Base-by-base conservation (phyloP, 306 rosid species). In the Inga oerstediana region DNA sequence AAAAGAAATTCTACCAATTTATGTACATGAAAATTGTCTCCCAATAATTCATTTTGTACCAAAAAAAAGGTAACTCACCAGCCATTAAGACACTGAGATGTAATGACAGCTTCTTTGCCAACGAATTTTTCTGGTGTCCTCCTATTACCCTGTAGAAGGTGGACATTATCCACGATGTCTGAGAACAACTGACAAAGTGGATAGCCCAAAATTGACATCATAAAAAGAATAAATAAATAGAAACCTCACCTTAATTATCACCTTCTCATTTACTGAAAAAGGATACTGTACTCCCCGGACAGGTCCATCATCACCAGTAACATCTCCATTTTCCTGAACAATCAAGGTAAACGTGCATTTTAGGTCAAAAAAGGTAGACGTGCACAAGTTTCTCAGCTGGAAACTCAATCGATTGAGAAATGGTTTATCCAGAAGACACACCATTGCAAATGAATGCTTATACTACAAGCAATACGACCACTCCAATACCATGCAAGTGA, bases 61-160 rank as follows among this genome's bases (percentile, higher is more conserved):
- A 34, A 82, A 69, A 72, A 10, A 69, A 66, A 4, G 75, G 75
- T 75, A 58, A 41, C 97, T 91, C 84, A 96, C 99, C 99, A 96
- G 91, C 99, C 99, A 90, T 96, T 96, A 78, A 96, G 99, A 89
- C 99, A 94, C 87, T 96, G 99, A 72, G 99, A 94, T 34, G 98
- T 96, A 82, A 96, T 96, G 87, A 96, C 88, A 37, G 99, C 99
- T 88, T 96, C 99, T 89, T 96, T 96, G 78, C 99, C 99, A 83
- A 96, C 99, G 90, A 94, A 90, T 89, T 94, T 96, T 81, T 96
- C 99, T 24, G 99, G 98, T 24, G 99, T 96, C 80, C 99, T 91
- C 86, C 90, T 87, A 83, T 96, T 96, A 74, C 99, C 99, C 99
- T 96, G 92, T 78, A 85, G 81, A 85, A 79, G 75, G 81, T 77